Percentiles rank a stretch among this genome's conserved stretches.
Evolutionary conservation across 805 yeast species (phyloP).

Genomic region (Naumovozyma baii): DNA sequence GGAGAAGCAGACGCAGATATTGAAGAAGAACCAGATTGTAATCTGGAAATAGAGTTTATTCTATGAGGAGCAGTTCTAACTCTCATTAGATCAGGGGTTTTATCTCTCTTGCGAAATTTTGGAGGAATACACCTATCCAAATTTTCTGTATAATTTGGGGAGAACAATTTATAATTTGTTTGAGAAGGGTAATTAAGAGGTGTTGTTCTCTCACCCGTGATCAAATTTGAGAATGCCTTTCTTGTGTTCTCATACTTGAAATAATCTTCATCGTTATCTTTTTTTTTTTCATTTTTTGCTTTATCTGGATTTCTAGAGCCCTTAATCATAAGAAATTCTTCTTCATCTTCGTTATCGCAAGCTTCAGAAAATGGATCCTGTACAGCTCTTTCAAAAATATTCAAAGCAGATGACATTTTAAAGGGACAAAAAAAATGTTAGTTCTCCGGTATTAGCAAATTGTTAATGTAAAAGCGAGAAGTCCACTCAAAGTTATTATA

Average conservation of each 20-base stretch:
- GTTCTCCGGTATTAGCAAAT: no score
- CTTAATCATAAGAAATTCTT: not conserved
- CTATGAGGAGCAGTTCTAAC: not conserved
- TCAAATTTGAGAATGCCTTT: not conserved
- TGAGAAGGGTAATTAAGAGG: no score
- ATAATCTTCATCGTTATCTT: not conserved
- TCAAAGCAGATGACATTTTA: not conserved
- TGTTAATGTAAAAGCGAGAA: no score
- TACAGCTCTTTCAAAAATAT: conserved; percentile 24
- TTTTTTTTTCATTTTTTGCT: no score
- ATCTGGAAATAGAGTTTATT: no score
- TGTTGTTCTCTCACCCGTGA: not conserved
- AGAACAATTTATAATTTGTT: not conserved
- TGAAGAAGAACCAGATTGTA: no score
- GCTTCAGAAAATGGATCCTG: conserved; percentile 23
- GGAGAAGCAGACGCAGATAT: no score
- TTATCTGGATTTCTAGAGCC: no score
- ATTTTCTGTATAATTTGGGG: not conserved
- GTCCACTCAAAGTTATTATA: no score
- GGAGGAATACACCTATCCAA: not conserved
- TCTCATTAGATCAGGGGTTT: not conserved
- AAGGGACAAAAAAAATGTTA: no score
- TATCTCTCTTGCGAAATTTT: not conserved
- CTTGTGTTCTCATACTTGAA: not conserved
- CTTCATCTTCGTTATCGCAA: conserved; percentile 16